Evolutionary conservation across 176 grass and related monocot genomes (phyloP), one percentile per base, ranked within the genome.

Genomic region (Ampelocalamus luodianensis): DNA sequence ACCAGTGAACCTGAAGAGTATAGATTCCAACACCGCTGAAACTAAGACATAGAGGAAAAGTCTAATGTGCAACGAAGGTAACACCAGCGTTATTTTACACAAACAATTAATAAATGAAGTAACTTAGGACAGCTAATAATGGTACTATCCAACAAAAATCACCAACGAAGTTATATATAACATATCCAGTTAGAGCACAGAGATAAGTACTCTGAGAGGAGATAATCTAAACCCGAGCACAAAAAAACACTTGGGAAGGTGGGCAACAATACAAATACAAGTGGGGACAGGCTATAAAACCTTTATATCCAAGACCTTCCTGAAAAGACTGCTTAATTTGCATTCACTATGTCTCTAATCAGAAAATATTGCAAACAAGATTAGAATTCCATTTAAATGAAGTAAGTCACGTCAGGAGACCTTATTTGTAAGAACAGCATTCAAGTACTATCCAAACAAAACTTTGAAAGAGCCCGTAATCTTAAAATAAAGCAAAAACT

Each of bases 1-100:
- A 46, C 44, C 10, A 46, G 10, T 46, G 44, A 46, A 46, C 44
- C 11, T 12, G 12, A 46, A 46, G 39, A 42, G 44, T 46, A 13
- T 0, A 46, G 11, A 46, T 46, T 46, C 44, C 10, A 10, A 39
- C 22, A 74, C 48, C 55, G 23, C 2, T 75, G 22, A 55, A 46
- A 60, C 63, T 58, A 36, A 58, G 38, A 73, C 73, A 83, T 17
- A 78, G 27, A 54, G 36, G 20, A 76, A 69, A 82, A 80, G 6
- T 37, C 39, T 78, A 66, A 72, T 18, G 48, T 54, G n/a, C 23
- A 53, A 63, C 14, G 22, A 78, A 60, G 62, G 51, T 51, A 40
- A 70, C 60, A 40, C 48, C 65, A 79, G 20, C 10, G 16, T 62
- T 51, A 9, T 36, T 81, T 17, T 69, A 63, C 71, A 26, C 54